Conservation (phyloP, 768 basidiomycete species). For the Hydnum rufescens region DNA sequence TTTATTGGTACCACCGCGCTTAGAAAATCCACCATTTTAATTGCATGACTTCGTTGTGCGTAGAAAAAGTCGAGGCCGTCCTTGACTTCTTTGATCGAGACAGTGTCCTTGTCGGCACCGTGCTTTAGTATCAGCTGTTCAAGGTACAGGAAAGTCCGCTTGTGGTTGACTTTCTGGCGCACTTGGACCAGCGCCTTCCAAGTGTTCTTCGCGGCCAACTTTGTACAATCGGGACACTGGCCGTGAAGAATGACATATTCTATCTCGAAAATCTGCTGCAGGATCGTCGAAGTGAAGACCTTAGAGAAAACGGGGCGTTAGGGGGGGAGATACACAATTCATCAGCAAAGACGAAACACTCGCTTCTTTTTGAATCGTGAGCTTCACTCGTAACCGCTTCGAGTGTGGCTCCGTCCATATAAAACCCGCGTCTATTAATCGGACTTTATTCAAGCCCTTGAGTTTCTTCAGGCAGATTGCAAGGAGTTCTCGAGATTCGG, state of each 20-base stretch:
- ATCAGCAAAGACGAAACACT: conserved; percentile 14
- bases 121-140: conserved; percentile 96
- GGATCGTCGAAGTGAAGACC: conserved; percentile 85
- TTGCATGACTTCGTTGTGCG: conserved; percentile 68
- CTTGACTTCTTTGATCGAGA: conserved; percentile 75
- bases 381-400: conserved; percentile 73
- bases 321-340: background rate
- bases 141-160: conserved; percentile 91
- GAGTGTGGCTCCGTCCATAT: conserved; percentile 99
- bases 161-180: conserved; percentile 96
- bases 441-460: conserved; percentile 83
- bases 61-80: conserved; percentile 98
- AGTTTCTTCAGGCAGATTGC: conserved; percentile 90
- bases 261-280: conserved; percentile 94
- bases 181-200: conserved; percentile 98
- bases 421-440: conserved; percentile 94
- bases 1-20: conserved; percentile 68
- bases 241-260: conserved; percentile 88
- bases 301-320: conserved; percentile 14
- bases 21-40: conserved; percentile 95
- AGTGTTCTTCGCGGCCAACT: conserved; percentile 92
- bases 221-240: conserved; percentile 88
- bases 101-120: conserved; percentile 89
- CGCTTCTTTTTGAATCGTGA: conserved; percentile 98
- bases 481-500: conserved; percentile 83